Percentiles rank a stretch among this genome's conserved stretches.
These are phyloP conservation scores for Aspergillus baeticus DNA, from an alignment of 495 filamentous ascomycete species.

Conservation along the genomic window DNA sequence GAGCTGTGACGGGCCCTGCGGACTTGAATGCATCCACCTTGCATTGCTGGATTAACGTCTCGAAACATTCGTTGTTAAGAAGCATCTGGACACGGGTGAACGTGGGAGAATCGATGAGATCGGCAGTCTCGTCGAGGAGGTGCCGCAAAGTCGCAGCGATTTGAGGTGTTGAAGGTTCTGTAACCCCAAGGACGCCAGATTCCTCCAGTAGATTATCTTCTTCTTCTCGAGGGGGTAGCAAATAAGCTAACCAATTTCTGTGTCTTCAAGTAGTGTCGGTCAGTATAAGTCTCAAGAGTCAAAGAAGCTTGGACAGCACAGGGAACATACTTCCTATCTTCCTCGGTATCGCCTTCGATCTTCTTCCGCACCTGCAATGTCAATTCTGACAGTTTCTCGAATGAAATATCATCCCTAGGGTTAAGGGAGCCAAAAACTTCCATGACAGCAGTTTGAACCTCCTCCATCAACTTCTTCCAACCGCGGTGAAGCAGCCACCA, in stretches of 20 bases:
- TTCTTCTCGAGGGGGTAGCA: conserved; percentile 75
- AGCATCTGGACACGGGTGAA: conserved; percentile 81
- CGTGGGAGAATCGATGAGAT: conserved; percentile 89
- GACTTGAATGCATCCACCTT: conserved; percentile 73
- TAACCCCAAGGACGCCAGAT: conserved; percentile 68
- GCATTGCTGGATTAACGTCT: conserved; percentile 75
- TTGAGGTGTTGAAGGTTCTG: conserved; percentile 38
- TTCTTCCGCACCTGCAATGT: conserved; percentile 74
- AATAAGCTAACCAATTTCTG: conserved; percentile 75
- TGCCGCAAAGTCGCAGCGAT: conserved; percentile 65
- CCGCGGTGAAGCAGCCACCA: conserved; percentile 97
- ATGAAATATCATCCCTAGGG: conserved; percentile 81
- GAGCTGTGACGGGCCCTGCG: conserved; percentile 41
- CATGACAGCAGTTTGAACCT: conserved; percentile 75
- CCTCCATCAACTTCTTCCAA: conserved; percentile 76
- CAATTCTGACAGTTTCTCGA: conserved; percentile 74
- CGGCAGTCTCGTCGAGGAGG: conserved; percentile 93
- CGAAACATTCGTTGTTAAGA: conserved; percentile 85
- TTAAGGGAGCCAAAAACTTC: conserved; percentile 83
- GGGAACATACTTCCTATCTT: conserved; percentile 57
- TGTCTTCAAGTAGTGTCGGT: conserved; percentile 12
- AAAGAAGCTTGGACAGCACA: not conserved
- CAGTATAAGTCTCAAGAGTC: not conserved
- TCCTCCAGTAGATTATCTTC: conserved; percentile 81
- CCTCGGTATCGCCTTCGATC: conserved; percentile 74